Conservation (phyloP, 2,329 filamentous ascomycete genomes). For the Cercospora sp. region DNA sequence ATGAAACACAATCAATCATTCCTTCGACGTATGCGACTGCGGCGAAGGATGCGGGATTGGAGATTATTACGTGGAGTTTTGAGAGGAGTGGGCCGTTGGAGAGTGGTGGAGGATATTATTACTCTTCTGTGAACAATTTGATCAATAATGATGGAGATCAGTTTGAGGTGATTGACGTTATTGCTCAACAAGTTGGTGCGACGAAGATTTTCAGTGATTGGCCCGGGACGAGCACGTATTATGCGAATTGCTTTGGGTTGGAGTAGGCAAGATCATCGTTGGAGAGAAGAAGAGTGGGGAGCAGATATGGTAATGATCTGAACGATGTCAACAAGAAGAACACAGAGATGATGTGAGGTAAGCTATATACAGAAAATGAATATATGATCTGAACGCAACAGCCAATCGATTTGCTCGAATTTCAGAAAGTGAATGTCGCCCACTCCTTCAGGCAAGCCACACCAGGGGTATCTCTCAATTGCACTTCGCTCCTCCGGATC, state of each 20-base stretch:
- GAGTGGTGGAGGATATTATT: constrained; percentile 58
- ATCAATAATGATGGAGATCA: constrained; percentile 66
- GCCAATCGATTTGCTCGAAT: neutral
- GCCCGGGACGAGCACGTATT: constrained; percentile 68
- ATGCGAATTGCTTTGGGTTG: constrained; percentile 66
- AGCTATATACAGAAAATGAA: neutral
- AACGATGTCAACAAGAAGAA: neutral
- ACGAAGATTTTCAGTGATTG: constrained; percentile 67
- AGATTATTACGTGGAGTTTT: constrained; percentile 68
- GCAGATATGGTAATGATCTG: neutral
- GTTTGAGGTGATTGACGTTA: constrained; percentile 64
- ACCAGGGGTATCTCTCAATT: neutral
- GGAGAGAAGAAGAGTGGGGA: neutral
- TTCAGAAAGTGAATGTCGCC: neutral
- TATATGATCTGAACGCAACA: neutral
- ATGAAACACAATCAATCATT: constrained; percentile 56
- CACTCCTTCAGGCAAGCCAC: neutral
- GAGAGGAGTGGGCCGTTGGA: constrained; percentile 64
- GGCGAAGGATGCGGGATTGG: constrained; percentile 61
- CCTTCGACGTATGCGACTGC: constrained; percentile 63
- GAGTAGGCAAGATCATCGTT: neutral
- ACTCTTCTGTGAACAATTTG: constrained; percentile 52
- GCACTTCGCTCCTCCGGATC: neutral
- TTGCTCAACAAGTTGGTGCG: constrained; percentile 62
- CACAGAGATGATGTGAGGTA: neutral